Percentiles rank a stretch among this genome's conserved stretches.
These are phyloP conservation scores for Candida boleticola DNA, from an alignment of 805 yeast genomes.

Conservation along the genomic window DNA sequence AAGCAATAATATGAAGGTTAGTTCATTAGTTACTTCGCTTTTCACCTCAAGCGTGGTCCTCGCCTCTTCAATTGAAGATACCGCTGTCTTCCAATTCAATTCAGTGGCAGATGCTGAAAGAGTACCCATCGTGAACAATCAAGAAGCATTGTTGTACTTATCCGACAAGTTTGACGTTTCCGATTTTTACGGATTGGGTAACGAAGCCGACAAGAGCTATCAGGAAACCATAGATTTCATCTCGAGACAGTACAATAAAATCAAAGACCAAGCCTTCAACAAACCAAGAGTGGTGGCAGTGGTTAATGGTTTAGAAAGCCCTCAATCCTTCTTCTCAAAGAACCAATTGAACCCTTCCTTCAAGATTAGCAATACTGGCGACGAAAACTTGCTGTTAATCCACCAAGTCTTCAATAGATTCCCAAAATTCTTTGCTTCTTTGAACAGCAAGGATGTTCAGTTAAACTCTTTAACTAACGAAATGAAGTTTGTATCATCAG, in stretches of 20 bases:
- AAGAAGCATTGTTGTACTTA: conserved; percentile 41
- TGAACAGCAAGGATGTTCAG: conserved; percentile 4
- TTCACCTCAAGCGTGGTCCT: not conserved
- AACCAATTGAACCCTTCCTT: conserved; percentile 16
- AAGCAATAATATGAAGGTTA: conserved; percentile 6
- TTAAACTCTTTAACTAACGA: conserved; percentile 23
- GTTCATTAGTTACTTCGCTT: conserved; percentile 1
- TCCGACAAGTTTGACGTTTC: conserved; percentile 46
- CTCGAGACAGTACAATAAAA: conserved; percentile 10
- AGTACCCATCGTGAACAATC: conserved; percentile 3
- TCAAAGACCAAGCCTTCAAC: conserved; percentile 2
- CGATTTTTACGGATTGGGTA: conserved; percentile 31
- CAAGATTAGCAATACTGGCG: conserved; percentile 12
- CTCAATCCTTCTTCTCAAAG: not conserved
- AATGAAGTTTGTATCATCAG: conserved; percentile 17
- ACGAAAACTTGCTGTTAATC: conserved; percentile 3
- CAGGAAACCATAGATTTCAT: conserved; percentile 29
- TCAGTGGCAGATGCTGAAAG: conserved; percentile 5
- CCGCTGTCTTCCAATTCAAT: not conserved
- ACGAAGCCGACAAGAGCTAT: conserved; percentile 15
- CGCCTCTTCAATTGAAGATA: not conserved
- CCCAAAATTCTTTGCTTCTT: conserved; percentile 16
- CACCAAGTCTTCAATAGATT: conserved; percentile 15
- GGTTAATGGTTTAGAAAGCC: conserved; percentile 39
- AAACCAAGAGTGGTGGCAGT: conserved; percentile 35